These are phyloP conservation scores for Echeveria elegans DNA, from an alignment of 164 flowering plant genomes.

Conservation along the genomic window DNA sequence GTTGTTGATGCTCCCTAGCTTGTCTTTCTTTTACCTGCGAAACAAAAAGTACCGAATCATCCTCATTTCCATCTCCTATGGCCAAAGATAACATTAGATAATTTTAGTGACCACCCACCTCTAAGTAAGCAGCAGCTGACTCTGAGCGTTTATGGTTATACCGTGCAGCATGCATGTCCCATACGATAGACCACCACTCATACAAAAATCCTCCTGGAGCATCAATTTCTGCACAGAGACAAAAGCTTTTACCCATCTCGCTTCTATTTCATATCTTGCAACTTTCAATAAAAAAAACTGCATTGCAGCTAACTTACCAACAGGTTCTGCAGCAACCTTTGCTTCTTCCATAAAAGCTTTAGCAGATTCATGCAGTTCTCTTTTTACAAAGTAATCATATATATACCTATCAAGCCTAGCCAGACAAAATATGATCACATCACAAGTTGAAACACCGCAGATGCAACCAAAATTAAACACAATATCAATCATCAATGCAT, in stretches of 20 bases:
- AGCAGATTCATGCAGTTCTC: constrained; percentile 68
- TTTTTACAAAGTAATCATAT: constrained; percentile 75
- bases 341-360: constrained; percentile 91
- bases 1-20: constrained; percentile 57
- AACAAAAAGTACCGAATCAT: background rate
- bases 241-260: background rate
- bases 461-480: background rate
- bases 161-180: constrained; percentile 90
- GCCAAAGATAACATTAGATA: background rate
- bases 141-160: constrained; percentile 85
- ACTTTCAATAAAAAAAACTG: background rate
- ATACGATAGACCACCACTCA: constrained; percentile 96
- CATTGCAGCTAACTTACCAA: constrained; percentile 40
- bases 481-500: background rate
- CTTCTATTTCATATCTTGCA: too few relatives aligned
- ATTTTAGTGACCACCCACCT: constrained; percentile 26
- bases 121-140: constrained; percentile 74
- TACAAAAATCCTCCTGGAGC: constrained; percentile 92
- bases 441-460: background rate
- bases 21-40: constrained; percentile 57
- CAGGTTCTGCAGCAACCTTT: constrained; percentile 83
- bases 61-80: background rate
- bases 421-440: background rate
- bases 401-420: constrained; percentile 87
- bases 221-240: constrained; percentile 65